Evolutionary conservation across 352 stramenopile genomes (phyloP), one percentile per base, ranked within the genome.

Genomic region (Phytophthora hybrid): DNA sequence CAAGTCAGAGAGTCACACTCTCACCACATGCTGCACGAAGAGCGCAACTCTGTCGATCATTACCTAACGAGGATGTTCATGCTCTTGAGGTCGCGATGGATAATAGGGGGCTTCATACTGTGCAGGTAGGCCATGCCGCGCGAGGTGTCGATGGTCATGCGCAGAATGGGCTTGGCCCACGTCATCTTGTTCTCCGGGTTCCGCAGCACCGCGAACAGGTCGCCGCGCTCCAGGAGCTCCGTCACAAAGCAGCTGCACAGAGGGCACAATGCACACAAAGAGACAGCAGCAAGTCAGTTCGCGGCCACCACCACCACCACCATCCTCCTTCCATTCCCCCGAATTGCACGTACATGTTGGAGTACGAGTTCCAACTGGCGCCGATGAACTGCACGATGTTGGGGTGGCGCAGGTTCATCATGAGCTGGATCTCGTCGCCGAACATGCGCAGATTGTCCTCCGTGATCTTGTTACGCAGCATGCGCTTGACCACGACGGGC

Each of bases 51-150:
- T 70, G 59, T 53, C 54, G 23, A 23, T 51, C 23, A 32, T 70
- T 82, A 89, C 83, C 80, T 94, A 72, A 96, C 89, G 66, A 97
- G 85, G 44, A 96, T 95, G 77, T 97, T 96, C 87, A 96, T 95
- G 63, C 83, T 94, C 80, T 99, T 99, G 62, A 99, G 85, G 83
- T 99, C 98, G 21, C 98, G 95, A 85, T 99, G 98, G 74, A 99
- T 99, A 78, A 99, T 99, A 10, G 96, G 95, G 21, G 97, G 97
- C 73, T 99, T 95, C 85, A 98, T 98, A 53, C 89, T 97, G 88
- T 99, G 98, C 59, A 99, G 82, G 79, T 99, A 99, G 68, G 97
- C 90, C 84, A 99, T 99, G 60, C 96, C 97, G 60, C 94, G 90
- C 29, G 96, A 97, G 31, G 91, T 95, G 71, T 97, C 92, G 52